Base-by-base conservation (phyloP, 2,329 filamentous ascomycete genomes). In the Phialemoniopsis sp. region DNA sequence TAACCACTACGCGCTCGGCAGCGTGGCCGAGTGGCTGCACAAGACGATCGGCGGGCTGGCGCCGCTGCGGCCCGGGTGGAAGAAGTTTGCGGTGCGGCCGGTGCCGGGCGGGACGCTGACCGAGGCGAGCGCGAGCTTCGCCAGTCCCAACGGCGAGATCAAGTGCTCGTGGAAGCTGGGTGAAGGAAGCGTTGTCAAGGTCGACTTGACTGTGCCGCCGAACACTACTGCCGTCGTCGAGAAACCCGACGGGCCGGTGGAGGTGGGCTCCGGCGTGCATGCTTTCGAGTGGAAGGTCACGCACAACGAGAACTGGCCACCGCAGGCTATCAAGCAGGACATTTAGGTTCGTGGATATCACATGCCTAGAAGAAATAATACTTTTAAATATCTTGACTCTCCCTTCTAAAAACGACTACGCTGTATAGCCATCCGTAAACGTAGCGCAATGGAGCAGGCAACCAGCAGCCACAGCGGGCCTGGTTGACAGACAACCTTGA, bases 1-100 rank as follows among this genome's bases (percentile, higher is more conserved):
- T 46, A 64, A 68, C 46, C 64, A 68, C 46, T 67, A 67, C 41
- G 60, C 64, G 2, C 57, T 63, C 10, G 63, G 63, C 12, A 56
- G 56, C 21, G 60, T 67, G 29, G 59, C 54, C 8, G 47, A 58
- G 34, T 68, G 62, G 58, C 49, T 66, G 41, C 62, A 67, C 45
- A 40, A 45, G 29, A 55, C 51, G 7, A 49, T 64, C 13, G 62
- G 52, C 3, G 61, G 60, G 4, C 41, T 64, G 8, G 42, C 39
- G 13, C 48, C 51, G 8, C 37, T 49, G 1, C 45, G 48, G 32
- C 49, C 58, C 8, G 60, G 58, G 4, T 63, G 60, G 59, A 53
- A 50, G 40, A 44, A 29, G 5, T 46, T 57, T 8, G 36, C 31
- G 10, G 53, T 62, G 4, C 40, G 44, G 13, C 59, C 59, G 4